phyloP scores from a whole-genome alignment of 345 rosid genomes.

The Cochlearia excelsa region DNA sequence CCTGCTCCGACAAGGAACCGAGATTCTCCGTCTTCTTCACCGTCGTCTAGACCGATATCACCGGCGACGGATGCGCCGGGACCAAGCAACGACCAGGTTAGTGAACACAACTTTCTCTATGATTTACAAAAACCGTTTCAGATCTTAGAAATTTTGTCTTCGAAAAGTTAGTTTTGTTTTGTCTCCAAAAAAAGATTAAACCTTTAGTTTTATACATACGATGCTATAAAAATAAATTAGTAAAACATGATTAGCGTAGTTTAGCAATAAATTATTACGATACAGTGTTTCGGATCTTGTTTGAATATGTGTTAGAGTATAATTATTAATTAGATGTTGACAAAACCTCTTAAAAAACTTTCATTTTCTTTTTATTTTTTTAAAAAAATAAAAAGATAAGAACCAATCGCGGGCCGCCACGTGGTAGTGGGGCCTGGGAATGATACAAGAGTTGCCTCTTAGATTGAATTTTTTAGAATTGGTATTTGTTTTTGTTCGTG shows the following conservation, averaged over 20 bases:
- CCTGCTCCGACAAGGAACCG: slow-evolving; percentile 47
- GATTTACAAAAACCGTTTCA: neutral
- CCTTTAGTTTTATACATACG: slow-evolving; percentile 1
- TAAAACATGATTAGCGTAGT: neutral
- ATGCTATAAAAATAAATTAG: neutral
- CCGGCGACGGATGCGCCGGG: slow-evolving; percentile 53
- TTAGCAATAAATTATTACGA: neutral
- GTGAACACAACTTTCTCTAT: slow-evolving; percentile 11
- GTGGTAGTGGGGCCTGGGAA: too few species aligned
- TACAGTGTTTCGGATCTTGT: neutral
- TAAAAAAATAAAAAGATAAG: too few species aligned
- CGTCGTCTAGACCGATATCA: slow-evolving; percentile 47
- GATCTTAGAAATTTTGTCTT: slow-evolving; percentile 27
- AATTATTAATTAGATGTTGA: too few species aligned
- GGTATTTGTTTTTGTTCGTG: too few species aligned
- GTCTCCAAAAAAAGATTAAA: neutral
- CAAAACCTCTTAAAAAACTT: too few species aligned
- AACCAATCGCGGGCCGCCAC: too few species aligned
- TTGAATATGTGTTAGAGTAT: neutral
- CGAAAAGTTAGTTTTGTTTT: neutral
- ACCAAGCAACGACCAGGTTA: slow-evolving; percentile 42
- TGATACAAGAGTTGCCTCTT: too few species aligned
- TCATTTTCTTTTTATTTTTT: too few species aligned
- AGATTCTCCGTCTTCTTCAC: slow-evolving; percentile 49
- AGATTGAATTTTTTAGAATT: too few species aligned